Evolutionary conservation across 148 eudicot genomes (phyloP), one percentile per base, ranked within the genome.

Genomic region (Nepenthes mirabilis): DNA sequence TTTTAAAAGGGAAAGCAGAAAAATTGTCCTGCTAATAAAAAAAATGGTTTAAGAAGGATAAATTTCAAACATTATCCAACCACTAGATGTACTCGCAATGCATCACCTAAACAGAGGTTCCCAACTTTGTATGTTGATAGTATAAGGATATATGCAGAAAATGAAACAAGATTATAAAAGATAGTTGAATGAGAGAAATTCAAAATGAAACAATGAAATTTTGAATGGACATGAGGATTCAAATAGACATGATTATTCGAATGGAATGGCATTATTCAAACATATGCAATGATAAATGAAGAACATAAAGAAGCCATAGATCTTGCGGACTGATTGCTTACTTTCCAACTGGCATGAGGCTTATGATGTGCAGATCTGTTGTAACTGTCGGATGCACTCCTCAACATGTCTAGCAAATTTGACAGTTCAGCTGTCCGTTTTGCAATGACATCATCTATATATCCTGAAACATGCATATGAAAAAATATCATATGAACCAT

Each of bases 311-410:
- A 23, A 23, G 23, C 23, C 23, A 23, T 23, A 23, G 23, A 23
- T 23, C 23, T 23, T 23, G 23, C 23, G 23, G 23, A 23, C 23
- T 23, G 23, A 23, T 23, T 23, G 62, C 95, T 66, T 86, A 93
- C 99, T 80, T 88, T 93, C 99, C 99, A 93, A 32, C 72, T 62
- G 9, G 74, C 37, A 52, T 67, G 80, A 53, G 74, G 71, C 9
- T 2, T 34, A 4, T 73, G 53, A 62, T 70, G 70, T 43, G 71
- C 54, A 12, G 60, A 59, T 23, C 60, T 75, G 58, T 58, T 66
- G 52, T 68, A 71, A 63, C 61, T 67, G 14, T 61, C 74, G 32
- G 98, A 82, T 56, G 85, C 80, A 74, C 88, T 86, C 71, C 80
- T 83, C 74, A 93, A 63, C 96, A 88, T 77, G 62, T 75, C 76